Evolutionary conservation across 495 filamentous ascomycete genomes (phyloP).

Genomic region (Parachaetomium inaequale): DNA sequence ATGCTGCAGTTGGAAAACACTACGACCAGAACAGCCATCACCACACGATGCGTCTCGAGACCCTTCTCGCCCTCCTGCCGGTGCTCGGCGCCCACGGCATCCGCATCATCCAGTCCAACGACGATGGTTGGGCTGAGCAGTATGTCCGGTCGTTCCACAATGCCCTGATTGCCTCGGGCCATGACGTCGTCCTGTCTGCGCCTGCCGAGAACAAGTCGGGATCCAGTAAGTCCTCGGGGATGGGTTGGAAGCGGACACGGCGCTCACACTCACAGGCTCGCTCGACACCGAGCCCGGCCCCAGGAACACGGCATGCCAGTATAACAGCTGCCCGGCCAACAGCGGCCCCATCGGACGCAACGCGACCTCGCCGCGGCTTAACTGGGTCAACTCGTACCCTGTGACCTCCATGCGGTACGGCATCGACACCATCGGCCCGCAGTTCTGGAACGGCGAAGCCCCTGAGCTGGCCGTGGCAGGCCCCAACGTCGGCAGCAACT

Average conservation of each 20-base stretch:
- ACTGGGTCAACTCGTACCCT: slow-evolving; percentile 69
- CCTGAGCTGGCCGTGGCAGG: slow-evolving; percentile 62
- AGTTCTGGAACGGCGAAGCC: slow-evolving; percentile 45
- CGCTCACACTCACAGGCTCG: slow-evolving; percentile 43
- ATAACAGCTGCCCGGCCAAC: slow-evolving; percentile 54
- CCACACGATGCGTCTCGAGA: slow-evolving; percentile 4
- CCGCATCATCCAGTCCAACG: slow-evolving; percentile 65
- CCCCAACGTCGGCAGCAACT: slow-evolving; percentile 61
- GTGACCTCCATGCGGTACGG: slow-evolving; percentile 62
- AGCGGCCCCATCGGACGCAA: slow-evolving; percentile 55
- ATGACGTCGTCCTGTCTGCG: slow-evolving; percentile 58
- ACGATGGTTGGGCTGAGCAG: slow-evolving; percentile 69
- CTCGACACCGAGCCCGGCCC: slow-evolving; percentile 44
- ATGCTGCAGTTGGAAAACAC: too few species aligned
- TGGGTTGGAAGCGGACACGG: background rate
- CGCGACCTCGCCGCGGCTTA: slow-evolving; percentile 53
- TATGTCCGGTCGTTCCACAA: slow-evolving; percentile 58
- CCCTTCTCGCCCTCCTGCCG: slow-evolving; percentile 14
- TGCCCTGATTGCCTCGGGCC: slow-evolving; percentile 48
- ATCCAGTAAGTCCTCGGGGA: slow-evolving; percentile 42
- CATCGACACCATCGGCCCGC: slow-evolving; percentile 52
- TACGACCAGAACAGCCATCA: background rate
- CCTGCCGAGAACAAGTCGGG: slow-evolving; percentile 65
- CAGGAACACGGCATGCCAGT: slow-evolving; percentile 51
- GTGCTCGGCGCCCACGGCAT: slow-evolving; percentile 15